Evolutionary conservation across 1,139 yeast species (phyloP).

Genomic region (Geotrichum fermentans): DNA sequence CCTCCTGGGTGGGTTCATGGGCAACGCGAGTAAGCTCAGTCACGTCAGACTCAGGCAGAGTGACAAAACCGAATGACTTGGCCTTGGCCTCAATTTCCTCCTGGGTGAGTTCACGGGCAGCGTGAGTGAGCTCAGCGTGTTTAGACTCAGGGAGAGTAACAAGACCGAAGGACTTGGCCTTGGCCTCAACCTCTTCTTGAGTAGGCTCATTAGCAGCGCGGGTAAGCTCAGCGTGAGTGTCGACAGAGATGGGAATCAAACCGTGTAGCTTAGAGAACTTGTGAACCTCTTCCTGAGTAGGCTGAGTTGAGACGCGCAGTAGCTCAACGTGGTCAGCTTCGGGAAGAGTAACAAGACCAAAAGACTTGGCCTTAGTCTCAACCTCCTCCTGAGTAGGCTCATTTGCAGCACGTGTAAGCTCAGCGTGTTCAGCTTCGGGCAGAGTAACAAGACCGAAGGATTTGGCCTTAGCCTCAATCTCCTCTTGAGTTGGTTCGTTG

Average conservation of each 20-base stretch:
- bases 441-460: slow-evolving; percentile 31
- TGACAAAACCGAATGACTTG: slow-evolving; percentile 24
- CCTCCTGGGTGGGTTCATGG: slow-evolving; percentile 28
- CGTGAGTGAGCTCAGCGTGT: slow-evolving; percentile 24
- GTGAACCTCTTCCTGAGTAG: slow-evolving; percentile 25
- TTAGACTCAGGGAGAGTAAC: slow-evolving; percentile 31
- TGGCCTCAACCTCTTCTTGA: slow-evolving; percentile 31
- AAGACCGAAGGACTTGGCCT: slow-evolving; percentile 35
- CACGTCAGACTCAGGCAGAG: slow-evolving; percentile 18
- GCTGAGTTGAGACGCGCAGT: slow-evolving; percentile 25
- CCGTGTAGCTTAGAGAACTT: not conserved
- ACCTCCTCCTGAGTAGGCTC: slow-evolving; percentile 30
- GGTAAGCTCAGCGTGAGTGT: not conserved
- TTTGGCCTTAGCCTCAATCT: slow-evolving; percentile 47
- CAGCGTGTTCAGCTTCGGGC: slow-evolving; percentile 9
- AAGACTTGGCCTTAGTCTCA: slow-evolving; percentile 28
- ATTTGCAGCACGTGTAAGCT: not conserved
- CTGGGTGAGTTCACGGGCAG: slow-evolving; percentile 26
- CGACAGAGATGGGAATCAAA: not conserved
- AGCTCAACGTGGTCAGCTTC: slow-evolving; percentile 21
- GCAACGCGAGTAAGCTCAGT: slow-evolving; percentile 26
- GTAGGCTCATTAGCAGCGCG: slow-evolving; percentile 9
- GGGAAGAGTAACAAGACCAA: slow-evolving; percentile 34
- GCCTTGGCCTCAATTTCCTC: slow-evolving; percentile 29
- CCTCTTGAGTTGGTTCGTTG: slow-evolving; percentile 31